Percentiles rank a stretch among this genome's conserved stretches.
Evolutionary conservation across 371 early-diverging fungal genomes (phyloP).

Genomic region (Mortierella sp.): DNA sequence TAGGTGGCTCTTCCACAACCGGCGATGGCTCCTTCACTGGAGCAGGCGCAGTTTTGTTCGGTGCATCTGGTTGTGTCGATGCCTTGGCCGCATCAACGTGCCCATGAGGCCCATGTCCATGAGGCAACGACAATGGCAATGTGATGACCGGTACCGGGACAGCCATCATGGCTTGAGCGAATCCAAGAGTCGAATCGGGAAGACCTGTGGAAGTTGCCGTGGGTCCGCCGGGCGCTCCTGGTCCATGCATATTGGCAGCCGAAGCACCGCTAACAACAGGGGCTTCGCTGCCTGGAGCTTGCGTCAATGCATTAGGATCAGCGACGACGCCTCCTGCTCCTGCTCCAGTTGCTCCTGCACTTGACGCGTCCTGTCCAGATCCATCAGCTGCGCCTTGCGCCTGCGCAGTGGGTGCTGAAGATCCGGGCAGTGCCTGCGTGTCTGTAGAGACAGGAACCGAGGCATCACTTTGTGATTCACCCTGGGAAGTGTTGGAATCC

Average conservation of each 20-base stretch:
- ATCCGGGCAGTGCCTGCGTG: not conserved
- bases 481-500: not conserved
- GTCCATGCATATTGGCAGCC: not conserved
- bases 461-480: not conserved
- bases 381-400: not conserved
- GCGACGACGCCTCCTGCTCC: not conserved
- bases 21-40: constrained; percentile 9
- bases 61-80: constrained; percentile 8
- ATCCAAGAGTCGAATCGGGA: constrained; percentile 44
- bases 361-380: not conserved
- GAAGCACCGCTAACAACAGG: not conserved
- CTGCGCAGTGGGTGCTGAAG: not conserved
- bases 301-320: not conserved
- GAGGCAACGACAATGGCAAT: constrained; percentile 39
- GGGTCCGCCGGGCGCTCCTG: not conserved
- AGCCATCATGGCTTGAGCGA: constrained; percentile 51
- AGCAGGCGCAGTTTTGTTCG: constrained; percentile 5
- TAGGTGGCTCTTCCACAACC: constrained; percentile 4
- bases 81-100: constrained; percentile 12
- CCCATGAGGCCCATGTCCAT: constrained; percentile 26
- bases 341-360: not conserved
- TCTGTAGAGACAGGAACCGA: not conserved
- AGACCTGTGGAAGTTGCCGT: constrained; percentile 8
- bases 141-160: constrained; percentile 49
- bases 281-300: not conserved